Conservation (phyloP, 805 yeast genomes). For the Blastobotrys parvus region DNA sequence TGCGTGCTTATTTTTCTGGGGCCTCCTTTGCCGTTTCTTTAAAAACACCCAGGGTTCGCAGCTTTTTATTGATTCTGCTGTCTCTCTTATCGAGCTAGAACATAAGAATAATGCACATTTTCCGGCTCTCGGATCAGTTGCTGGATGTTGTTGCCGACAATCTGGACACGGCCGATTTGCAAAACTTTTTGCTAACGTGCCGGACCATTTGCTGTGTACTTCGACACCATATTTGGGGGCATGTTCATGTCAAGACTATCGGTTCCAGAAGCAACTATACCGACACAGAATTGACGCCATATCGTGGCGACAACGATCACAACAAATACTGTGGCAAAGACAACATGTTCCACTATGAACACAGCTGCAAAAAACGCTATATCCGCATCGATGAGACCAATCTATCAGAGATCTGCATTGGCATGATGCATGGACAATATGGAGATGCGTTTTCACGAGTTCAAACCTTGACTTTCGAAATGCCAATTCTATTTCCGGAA, state of each 20-base stretch:
- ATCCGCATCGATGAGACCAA: background rate
- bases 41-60: too few species aligned
- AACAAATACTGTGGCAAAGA: background rate
- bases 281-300: background rate
- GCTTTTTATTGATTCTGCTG: too few species aligned
- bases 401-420: background rate
- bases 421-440: background rate
- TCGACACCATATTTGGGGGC: background rate
- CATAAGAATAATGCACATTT: background rate
- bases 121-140: background rate
- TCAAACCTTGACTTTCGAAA: background rate
- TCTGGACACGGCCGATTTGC: background rate
- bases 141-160: background rate
- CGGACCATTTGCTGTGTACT: background rate
- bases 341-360: background rate
- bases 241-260: slow-evolving; percentile 1
- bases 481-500: background rate
- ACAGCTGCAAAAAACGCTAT: background rate
- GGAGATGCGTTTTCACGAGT: background rate
- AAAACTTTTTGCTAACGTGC: background rate
- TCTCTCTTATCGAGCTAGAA: too few species aligned
- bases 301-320: background rate
- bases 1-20: too few species aligned
- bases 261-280: background rate
- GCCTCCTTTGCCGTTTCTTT: too few species aligned